Conservation (phyloP, 192 early-diverging fungal species). For the Entomortierella chlamydospora region DNA sequence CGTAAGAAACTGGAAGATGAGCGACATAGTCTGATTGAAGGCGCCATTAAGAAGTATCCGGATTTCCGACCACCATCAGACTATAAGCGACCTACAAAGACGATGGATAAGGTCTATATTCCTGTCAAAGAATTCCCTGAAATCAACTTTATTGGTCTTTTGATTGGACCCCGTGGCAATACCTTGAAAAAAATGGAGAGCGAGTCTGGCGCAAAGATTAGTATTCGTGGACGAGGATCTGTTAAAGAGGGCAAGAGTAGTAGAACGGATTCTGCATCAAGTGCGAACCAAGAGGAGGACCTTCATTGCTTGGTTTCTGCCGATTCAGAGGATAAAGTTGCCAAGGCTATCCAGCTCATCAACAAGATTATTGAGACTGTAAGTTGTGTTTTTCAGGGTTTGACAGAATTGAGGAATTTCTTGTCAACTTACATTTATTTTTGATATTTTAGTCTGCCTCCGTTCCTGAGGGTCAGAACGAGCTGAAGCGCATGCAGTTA, state of each 20-base stretch:
- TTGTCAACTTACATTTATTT: background rate
- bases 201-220: constrained; percentile 95
- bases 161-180: constrained; percentile 97
- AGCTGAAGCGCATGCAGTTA: constrained; percentile 93
- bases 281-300: constrained; percentile 77
- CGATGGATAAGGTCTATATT: constrained; percentile 94
- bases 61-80: constrained; percentile 91
- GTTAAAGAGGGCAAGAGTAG: constrained; percentile 95
- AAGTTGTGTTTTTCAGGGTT: constrained; percentile 33
- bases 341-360: constrained; percentile 85
- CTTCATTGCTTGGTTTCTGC: constrained; percentile 93
- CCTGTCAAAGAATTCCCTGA: constrained; percentile 96
- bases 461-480: constrained; percentile 95
- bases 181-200: constrained; percentile 96
- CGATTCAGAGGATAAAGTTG: constrained; percentile 89
- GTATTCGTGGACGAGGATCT: constrained; percentile 95
- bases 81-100: constrained; percentile 86
- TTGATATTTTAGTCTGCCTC: constrained; percentile 73
- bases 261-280: constrained; percentile 59
- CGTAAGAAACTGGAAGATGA: constrained; percentile 94
- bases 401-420: background rate
- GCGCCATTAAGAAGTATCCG: constrained; percentile 79
- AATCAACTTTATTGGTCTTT: constrained; percentile 97
- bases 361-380: constrained; percentile 94
- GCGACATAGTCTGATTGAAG: constrained; percentile 86